Evolutionary conservation across 2,329 filamentous ascomycete species (phyloP), one percentile per base, ranked within the genome.

Genomic region (Emericellopsis cladophorae): DNA sequence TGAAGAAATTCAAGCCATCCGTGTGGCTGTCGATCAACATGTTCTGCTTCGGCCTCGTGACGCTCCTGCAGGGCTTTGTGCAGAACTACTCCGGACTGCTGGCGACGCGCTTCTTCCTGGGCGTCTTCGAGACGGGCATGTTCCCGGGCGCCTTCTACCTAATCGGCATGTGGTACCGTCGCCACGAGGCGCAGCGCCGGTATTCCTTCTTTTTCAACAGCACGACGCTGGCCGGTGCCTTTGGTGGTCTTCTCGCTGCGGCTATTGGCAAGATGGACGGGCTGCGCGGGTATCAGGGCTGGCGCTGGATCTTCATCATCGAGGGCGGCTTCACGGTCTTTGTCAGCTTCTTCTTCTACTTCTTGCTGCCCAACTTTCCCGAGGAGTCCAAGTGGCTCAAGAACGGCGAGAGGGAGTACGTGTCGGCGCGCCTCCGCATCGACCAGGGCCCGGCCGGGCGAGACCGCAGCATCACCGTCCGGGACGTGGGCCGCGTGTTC

Each of bases 161-260:
- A 7, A 79, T 88, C 45, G 79, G 84, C 43, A 90, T 90, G 80
- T 93, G 84, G 88, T 98, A 96, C 52, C 79, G 81, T 44, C 78
- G 90, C 44, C 69, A 70, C 36, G 92, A 96, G 62, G 87, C 89
- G 2, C 90, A 96, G 61, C 86, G 87, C 53, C 79, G 92, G 24
- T 95, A 89, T 63, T 84, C 81, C 14, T 89, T 96, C 67, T 96
- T 96, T 70, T 96, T 96, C 68, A 80, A 76, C 53, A 85, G 74
- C 23, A 89, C 84, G 1, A 84, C 81, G 0, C 66, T 90, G 4
- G 84, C 84, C 1, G 84, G 84, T 26, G 84, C 87, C 0, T 95
- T 95, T 51, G 88, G 86, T 35, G 88, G 88, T 2, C 71, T 95
- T 1, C 70, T 95, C 5, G 89, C 89, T 1, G 81, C 79, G 2